A percentile compares a stretch with the other conserved stretches of the same genome.
Conservation (phyloP, 2,329 filamentous ascomycete species). For the Fusarium robinianum region DNA sequence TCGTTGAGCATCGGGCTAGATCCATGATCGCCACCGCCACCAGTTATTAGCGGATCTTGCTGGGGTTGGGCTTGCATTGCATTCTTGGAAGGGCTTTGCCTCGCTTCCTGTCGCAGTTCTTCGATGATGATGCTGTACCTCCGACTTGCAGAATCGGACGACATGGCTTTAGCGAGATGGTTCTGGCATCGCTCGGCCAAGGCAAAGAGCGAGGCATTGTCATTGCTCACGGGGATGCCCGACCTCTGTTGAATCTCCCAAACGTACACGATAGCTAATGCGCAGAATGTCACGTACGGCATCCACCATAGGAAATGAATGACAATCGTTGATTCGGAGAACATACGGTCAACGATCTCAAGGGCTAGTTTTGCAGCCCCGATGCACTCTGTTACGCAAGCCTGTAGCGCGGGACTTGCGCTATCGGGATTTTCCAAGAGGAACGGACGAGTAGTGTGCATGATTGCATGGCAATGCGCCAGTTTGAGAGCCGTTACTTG, state of each 20-base stretch:
- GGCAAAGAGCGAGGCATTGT: conserved; percentile 39
- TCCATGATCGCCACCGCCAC: neutral
- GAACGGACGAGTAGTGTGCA: conserved; percentile 55
- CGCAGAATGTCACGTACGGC: conserved; percentile 58
- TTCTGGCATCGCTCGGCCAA: conserved; percentile 53
- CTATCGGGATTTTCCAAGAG: conserved; percentile 47
- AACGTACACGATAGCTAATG: conserved; percentile 57
- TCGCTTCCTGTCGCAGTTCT: conserved; percentile 46
- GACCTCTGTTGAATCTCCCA: conserved; percentile 54
- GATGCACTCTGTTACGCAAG: conserved; percentile 48
- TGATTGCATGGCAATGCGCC: conserved; percentile 57
- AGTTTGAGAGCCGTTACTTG: conserved; percentile 58
- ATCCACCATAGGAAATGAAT: conserved; percentile 59
- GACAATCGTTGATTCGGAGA: conserved; percentile 25
- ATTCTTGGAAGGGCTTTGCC: conserved; percentile 2
- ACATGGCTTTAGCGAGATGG: conserved; percentile 47
- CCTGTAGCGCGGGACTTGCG: conserved; percentile 14
- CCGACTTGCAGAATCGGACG: conserved; percentile 48
- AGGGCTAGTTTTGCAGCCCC: conserved; percentile 37
- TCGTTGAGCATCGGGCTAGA: neutral
- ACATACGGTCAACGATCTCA: conserved; percentile 14
- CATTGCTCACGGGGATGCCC: conserved; percentile 1
- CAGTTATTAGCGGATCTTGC: neutral
- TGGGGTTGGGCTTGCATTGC: neutral
- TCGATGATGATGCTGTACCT: conserved; percentile 58